Conservation (phyloP, 2,329 filamentous ascomycete species). For the Epichloe glyceriae region DNA sequence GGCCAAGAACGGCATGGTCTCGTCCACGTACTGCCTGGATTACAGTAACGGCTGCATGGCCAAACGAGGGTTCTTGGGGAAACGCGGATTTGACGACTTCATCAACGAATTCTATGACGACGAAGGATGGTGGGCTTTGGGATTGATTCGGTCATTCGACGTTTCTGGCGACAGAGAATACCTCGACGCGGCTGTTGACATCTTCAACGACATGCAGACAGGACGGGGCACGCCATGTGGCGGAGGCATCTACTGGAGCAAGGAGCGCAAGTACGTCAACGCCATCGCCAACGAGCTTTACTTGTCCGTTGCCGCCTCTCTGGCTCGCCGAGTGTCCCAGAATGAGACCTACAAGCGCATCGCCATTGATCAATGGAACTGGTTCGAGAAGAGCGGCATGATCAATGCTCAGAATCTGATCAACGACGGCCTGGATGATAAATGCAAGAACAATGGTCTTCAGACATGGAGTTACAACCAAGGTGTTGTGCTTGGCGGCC, state of each 20-base stretch:
- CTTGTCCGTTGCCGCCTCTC: constrained; percentile 36
- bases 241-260: constrained; percentile 45
- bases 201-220: constrained; percentile 44
- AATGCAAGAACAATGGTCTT: constrained; percentile 38
- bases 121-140: constrained; percentile 52
- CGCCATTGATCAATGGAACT: constrained; percentile 38
- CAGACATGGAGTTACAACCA: constrained; percentile 45
- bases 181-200: constrained; percentile 36
- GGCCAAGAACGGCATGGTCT: constrained; percentile 21
- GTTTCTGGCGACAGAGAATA: constrained; percentile 38
- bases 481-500: constrained; percentile 41
- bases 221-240: constrained; percentile 35
- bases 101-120: constrained; percentile 46
- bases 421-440: constrained; percentile 37
- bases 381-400: constrained; percentile 38
- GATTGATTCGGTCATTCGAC: constrained; percentile 43
- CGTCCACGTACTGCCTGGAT: constrained; percentile 25
- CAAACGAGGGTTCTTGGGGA: constrained; percentile 21
- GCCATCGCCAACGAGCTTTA: constrained; percentile 48
- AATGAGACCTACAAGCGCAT: constrained; percentile 31
- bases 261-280: constrained; percentile 36
- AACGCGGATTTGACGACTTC: constrained; percentile 26
- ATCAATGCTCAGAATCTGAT: constrained; percentile 37
- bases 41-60: constrained; percentile 15
- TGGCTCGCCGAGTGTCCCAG: constrained; percentile 34